Conservation (phyloP, 2,329 filamentous ascomycete species). For the Talaromyces pinophilus region DNA sequence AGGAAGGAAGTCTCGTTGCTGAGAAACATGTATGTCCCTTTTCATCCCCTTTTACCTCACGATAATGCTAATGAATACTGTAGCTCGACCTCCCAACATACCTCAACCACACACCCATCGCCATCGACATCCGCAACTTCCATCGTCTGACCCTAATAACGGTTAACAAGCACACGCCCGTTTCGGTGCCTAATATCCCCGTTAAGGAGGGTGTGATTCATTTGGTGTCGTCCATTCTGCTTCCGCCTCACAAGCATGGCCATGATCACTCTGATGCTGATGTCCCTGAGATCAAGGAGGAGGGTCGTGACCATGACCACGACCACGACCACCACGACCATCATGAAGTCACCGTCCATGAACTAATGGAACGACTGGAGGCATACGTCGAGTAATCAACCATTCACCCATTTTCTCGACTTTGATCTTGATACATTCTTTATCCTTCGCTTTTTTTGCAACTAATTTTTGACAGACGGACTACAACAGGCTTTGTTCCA, state of each 20-base stretch:
- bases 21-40: conserved; percentile 39
- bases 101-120: conserved; percentile 65
- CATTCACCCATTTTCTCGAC: neutral
- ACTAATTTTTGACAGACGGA: neutral
- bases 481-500: neutral
- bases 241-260: conserved; percentile 59
- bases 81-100: conserved; percentile 67
- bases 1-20: conserved; percentile 41
- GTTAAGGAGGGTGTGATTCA: conserved; percentile 81
- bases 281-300: neutral
- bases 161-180: conserved; percentile 69
- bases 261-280: neutral
- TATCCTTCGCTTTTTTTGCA: neutral
- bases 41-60: neutral
- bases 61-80: neutral
- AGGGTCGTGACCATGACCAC: neutral
- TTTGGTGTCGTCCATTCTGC: conserved; percentile 67
- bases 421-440: neutral
- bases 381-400: conserved; percentile 18
- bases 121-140: conserved; percentile 68
- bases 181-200: conserved; percentile 68
- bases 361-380: conserved; percentile 24
- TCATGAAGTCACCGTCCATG: conserved; percentile 24
- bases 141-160: conserved; percentile 69
- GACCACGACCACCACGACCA: neutral